Conservation (phyloP, 2,329 filamentous ascomycete species). For the Fusarium ramigenum region DNA sequence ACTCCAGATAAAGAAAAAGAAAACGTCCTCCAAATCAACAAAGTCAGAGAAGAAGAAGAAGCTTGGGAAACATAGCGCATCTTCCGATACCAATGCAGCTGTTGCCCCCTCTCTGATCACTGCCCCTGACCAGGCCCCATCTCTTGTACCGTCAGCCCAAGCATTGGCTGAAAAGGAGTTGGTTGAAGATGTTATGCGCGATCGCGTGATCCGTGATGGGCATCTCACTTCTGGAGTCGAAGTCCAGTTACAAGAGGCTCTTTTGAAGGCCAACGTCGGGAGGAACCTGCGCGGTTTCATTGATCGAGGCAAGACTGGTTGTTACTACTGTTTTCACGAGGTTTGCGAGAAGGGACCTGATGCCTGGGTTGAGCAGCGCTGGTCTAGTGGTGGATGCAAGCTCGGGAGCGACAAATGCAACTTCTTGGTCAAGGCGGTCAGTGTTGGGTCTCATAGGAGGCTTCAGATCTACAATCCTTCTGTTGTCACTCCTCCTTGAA, state of each 20-base stretch:
- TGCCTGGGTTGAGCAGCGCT: rapidly evolving
- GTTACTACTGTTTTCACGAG: neutral
- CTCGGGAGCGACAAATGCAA: neutral
- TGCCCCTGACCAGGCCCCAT: neutral
- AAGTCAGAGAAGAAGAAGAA: neutral
- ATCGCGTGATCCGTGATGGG: too few relatives aligned
- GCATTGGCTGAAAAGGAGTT: too few relatives aligned
- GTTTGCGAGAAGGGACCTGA: neutral
- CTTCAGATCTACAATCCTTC: neutral
- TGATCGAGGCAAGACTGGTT: rapidly evolving
- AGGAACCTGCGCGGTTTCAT: neutral
- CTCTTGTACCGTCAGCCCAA: too few relatives aligned
- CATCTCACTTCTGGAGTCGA: too few relatives aligned
- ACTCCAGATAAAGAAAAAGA: neutral
- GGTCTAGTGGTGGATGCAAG: rapidly evolving
- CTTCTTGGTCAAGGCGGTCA: neutral
- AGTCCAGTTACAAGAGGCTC: too few relatives aligned
- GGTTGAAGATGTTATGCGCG: too few relatives aligned
- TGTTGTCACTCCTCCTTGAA: too few relatives aligned
- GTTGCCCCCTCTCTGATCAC: neutral
- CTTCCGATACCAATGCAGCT: neutral
- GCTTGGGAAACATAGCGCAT: neutral
- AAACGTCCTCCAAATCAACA: neutral
- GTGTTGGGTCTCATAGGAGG: rapidly evolving
- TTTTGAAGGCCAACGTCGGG: rapidly evolving